A percentile compares a stretch with the other conserved stretches of the same genome.
Evolutionary conservation across 805 yeast species (phyloP).

Genomic region (Blastobotrys chiropterorum): DNA sequence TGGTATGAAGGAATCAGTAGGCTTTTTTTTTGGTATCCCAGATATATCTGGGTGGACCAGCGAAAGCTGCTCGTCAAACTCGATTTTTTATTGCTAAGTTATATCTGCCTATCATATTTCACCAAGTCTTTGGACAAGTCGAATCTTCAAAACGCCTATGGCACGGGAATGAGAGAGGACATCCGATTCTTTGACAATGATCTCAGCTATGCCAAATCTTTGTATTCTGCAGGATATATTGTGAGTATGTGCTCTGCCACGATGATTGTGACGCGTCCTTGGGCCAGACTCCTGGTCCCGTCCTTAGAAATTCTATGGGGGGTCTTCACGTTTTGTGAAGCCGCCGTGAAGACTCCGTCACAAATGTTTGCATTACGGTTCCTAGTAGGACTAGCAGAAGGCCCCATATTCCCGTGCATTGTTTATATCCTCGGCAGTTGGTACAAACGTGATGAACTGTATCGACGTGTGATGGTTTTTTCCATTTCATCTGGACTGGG

Average conservation of each 20-base stretch:
- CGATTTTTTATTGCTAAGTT: slow-evolving; percentile 29
- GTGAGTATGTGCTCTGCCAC: slow-evolving; percentile 41
- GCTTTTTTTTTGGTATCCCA: slow-evolving; percentile 30
- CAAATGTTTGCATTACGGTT: slow-evolving; percentile 39
- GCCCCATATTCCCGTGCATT: slow-evolving; percentile 38
- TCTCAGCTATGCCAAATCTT: slow-evolving; percentile 41
- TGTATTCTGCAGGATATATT: slow-evolving; percentile 40
- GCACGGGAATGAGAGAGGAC: slow-evolving; percentile 50
- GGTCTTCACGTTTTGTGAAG: slow-evolving; percentile 32
- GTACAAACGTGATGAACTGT: slow-evolving; percentile 40
- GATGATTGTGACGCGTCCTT: slow-evolving; percentile 29
- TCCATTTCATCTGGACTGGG: slow-evolving; percentile 38
- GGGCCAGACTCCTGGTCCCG: slow-evolving; percentile 33
- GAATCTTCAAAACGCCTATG: slow-evolving; percentile 48
- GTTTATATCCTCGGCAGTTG: slow-evolving; percentile 41
- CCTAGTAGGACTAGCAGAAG: slow-evolving; percentile 40
- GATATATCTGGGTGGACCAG: slow-evolving; percentile 22
- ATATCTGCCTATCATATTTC: slow-evolving; percentile 35
- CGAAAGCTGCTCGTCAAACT: slow-evolving; percentile 31
- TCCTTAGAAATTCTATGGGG: slow-evolving; percentile 35
- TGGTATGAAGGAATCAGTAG: slow-evolving; percentile 27
- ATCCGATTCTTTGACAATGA: slow-evolving; percentile 39
- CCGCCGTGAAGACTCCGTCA: slow-evolving; percentile 27
- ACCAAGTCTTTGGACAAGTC: slow-evolving; percentile 48
- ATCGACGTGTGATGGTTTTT: slow-evolving; percentile 37